phyloP scores from a whole-genome alignment of 768 basidiomycete genomes.

The Agaricus bisporus region DNA sequence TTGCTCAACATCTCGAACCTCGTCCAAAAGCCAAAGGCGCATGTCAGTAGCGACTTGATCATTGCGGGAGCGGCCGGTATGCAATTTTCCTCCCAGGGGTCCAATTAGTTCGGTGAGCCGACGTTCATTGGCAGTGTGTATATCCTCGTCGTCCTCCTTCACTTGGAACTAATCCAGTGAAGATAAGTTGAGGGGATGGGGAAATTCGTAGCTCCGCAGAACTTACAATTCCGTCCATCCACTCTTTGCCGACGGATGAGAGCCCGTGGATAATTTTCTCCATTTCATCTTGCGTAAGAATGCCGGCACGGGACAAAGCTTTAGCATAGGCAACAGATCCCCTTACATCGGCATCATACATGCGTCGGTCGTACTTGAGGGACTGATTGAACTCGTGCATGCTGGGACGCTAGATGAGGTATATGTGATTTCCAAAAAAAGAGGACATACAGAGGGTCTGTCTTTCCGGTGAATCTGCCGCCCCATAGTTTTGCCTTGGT shows the following conservation, averaged over 20 bases:
- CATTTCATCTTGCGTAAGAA: slow-evolving; percentile 76
- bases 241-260: slow-evolving; percentile 71
- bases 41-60: slow-evolving; percentile 99
- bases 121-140: slow-evolving; percentile 97
- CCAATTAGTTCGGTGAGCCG: slow-evolving; percentile 92
- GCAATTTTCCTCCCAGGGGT: slow-evolving; percentile 88
- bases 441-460: slow-evolving; percentile 71
- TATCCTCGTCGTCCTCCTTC: slow-evolving; percentile 92
- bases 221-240: slow-evolving; percentile 70
- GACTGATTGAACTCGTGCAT: slow-evolving; percentile 99
- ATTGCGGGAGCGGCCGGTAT: slow-evolving; percentile 95
- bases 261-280: slow-evolving; percentile 69
- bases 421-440: slow-evolving; percentile 4
- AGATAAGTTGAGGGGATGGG: neutral
- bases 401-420: slow-evolving; percentile 31
- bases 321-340: slow-evolving; percentile 97
- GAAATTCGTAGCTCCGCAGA: neutral
- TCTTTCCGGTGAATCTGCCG: slow-evolving; percentile 82
- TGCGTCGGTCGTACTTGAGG: slow-evolving; percentile 87
- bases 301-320: slow-evolving; percentile 72
- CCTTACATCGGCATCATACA: slow-evolving; percentile 86
- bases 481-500: slow-evolving; percentile 79
- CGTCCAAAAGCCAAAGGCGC: slow-evolving; percentile 89
- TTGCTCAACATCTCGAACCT: slow-evolving; percentile 60
- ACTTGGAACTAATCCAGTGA: slow-evolving; percentile 55